Base-by-base conservation (phyloP, 257 asterid genomes). In the Gentiana dahurica region DNA sequence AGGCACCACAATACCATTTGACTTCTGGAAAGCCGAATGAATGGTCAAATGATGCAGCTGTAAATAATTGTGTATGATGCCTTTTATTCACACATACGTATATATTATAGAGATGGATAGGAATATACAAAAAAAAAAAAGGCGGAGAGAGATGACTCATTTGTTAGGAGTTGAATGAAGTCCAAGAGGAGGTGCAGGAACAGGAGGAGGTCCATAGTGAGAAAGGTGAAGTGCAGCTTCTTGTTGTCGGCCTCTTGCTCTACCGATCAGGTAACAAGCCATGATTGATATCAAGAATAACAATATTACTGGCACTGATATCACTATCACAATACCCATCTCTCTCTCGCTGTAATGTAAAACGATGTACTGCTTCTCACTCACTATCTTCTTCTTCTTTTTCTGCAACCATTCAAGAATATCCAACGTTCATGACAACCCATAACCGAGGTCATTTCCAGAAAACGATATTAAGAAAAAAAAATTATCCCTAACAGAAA, bases 251-350 rank as follows among this genome's bases (percentile, higher is more conserved):
- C 80, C 80, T 5, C 81, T 71, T 6, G 77, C 57, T 63, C 76
- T 77, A 24, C 95, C 95, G 13, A 79, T 0, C 8, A 83, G 61
- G 73, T 73, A 86, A 65, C 86, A 81, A 39, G 79, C 85, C 37
- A 83, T 55, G 36, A 82, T 81, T 0, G 68, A 36, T 5, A 86
- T 77, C 58, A 81, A 52, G 50, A 81, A 49, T 49, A 83, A 54
- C 44, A 86, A 58, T 59, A 86, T 81, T 34, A 79, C 32, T 10
- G 95, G 94, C 24, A 81, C 36, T 6, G 95, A 86, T 37, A 86
- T 62, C 55, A 73, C 78, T 24, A 86, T 33, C 54, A 79, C 72
- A 52, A 65, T 80, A 33, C 73, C 82, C 93, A 83, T 86, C 15
- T 38, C 9, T 43, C 11, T 0, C 35, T 10, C 1, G 1, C 7